phyloP scores from a whole-genome alignment of 164 flowering plant species.

The Magnolia changhungtana region DNA sequence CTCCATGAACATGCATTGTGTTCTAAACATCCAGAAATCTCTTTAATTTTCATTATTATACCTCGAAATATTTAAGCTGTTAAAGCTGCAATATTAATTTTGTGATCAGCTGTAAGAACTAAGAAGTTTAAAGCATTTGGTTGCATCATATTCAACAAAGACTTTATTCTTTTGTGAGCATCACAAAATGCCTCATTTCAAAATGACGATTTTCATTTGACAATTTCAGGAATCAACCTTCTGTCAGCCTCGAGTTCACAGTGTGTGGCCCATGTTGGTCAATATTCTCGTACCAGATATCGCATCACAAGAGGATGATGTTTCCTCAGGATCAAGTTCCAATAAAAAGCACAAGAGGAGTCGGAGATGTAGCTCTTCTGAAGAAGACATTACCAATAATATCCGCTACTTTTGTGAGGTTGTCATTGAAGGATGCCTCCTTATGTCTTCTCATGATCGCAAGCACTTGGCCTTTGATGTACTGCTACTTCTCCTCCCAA shows the following conservation, averaged over 20 bases:
- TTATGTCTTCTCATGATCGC: conserved; percentile 89
- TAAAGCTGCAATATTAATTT: not conserved
- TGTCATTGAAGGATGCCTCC: conserved; percentile 80
- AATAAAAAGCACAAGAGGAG: conserved; percentile 67
- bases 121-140: not conserved
- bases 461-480: conserved; percentile 86
- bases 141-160: too few relatives aligned
- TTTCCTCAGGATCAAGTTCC: conserved; percentile 30
- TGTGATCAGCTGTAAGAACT: not conserved
- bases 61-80: not conserved
- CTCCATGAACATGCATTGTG: not conserved
- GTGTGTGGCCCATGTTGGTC: conserved; percentile 73
- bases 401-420: conserved; percentile 60
- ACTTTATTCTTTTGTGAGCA: not conserved
- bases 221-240: conserved; percentile 85
- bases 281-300: conserved; percentile 64
- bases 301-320: conserved; percentile 49
- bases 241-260: conserved; percentile 90
- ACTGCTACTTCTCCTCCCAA: conserved; percentile 72
- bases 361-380: conserved; percentile 61
- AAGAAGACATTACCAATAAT: conserved; percentile 56
- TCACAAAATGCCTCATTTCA: not conserved
- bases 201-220: not conserved
- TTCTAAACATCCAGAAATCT: not conserved
- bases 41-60: not conserved